Conservation (phyloP, 306 rosid genomes). For the Calophaca sinica region DNA sequence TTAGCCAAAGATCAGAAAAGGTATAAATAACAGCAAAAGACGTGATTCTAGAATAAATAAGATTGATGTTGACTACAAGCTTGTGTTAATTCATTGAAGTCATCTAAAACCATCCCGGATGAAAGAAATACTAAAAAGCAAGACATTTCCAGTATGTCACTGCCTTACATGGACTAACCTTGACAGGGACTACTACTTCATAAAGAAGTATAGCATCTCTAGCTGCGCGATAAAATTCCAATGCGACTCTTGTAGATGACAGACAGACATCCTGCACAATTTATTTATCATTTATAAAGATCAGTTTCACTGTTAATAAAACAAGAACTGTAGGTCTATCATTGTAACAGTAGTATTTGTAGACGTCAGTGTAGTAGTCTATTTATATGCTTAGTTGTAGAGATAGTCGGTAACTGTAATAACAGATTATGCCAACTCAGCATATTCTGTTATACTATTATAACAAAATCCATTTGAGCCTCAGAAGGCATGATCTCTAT, state of each 20-base stretch:
- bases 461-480: slow-evolving; percentile 6
- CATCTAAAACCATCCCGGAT: not conserved
- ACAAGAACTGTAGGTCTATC: not conserved
- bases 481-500: not conserved
- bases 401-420: slow-evolving; percentile 1
- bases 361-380: not conserved
- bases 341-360: not conserved
- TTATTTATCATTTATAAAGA: slow-evolving; percentile 40
- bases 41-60: slow-evolving; percentile 29
- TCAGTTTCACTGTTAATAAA: slow-evolving; percentile 23
- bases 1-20: slow-evolving; percentile 32
- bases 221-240: slow-evolving; percentile 87
- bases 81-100: not conserved
- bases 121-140: slow-evolving; percentile 14
- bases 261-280: slow-evolving; percentile 81
- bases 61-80: not conserved
- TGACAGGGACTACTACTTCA: slow-evolving; percentile 93
- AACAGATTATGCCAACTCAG: not conserved
- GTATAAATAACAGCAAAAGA: slow-evolving; percentile 19
- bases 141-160: not conserved
- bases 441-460: not conserved
- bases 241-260: slow-evolving; percentile 91
- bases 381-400: not conserved
- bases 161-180: slow-evolving; percentile 68
- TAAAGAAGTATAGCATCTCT: slow-evolving; percentile 92